A percentile compares a stretch with the other conserved stretches of the same genome.
Evolutionary conservation across 2,329 filamentous ascomycete species (phyloP).

Genomic region (Ceratocystiopsis sp.): DNA sequence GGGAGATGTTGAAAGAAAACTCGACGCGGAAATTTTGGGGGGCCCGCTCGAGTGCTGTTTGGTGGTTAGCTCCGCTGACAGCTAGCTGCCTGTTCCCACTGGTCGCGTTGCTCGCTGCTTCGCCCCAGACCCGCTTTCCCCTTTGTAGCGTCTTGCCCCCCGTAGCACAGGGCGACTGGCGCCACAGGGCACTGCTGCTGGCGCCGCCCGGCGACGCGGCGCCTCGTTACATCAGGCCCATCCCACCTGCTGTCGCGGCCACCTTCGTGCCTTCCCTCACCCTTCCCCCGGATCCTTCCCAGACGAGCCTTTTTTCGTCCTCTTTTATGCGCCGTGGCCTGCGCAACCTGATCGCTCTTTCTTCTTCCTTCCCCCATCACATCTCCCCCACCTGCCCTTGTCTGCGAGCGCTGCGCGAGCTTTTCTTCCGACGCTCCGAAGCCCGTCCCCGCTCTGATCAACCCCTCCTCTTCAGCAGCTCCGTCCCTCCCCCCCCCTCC

Average conservation of each 20-base stretch:
- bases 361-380: neutral
- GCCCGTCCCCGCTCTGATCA: no score
- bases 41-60: no score
- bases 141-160: no score
- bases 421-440: neutral
- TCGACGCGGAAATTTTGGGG: no score
- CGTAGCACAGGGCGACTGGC: slow-evolving; percentile 8
- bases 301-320: slow-evolving; percentile 3
- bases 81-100: no score
- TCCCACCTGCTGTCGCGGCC: neutral
- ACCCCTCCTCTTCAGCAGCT: neutral
- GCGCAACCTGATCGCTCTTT: slow-evolving; percentile 1
- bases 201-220: neutral
- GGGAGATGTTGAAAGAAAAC: no score
- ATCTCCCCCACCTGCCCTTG: neutral
- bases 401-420: neutral
- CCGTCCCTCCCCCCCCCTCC: neutral
- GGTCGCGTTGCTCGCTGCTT: no score
- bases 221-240: neutral
- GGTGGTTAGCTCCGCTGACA: no score
- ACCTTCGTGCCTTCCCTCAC: neutral
- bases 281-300: neutral
- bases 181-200: slow-evolving; percentile 15
- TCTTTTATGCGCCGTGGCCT: slow-evolving; percentile 2
- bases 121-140: no score